A percentile compares a stretch with the other conserved stretches of the same genome.
phyloP scores from a whole-genome alignment of 371 early-diverging fungal species.

The Blastocladiella emersonii region DNA sequence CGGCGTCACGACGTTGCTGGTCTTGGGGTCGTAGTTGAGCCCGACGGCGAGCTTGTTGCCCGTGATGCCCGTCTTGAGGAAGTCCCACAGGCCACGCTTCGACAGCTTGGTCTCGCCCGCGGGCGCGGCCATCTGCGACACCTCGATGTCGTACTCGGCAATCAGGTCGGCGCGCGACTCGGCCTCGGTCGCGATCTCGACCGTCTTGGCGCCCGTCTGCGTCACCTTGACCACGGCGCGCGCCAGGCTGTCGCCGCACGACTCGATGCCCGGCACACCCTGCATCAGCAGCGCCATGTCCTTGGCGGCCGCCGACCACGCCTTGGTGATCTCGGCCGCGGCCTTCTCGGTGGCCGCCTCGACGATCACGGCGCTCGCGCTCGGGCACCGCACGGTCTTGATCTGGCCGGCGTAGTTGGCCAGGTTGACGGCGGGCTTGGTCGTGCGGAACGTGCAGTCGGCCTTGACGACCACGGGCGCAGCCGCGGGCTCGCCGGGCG shows the following conservation, averaged over 20 bases:
- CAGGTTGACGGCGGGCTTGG: neutral
- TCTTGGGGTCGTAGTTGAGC: neutral
- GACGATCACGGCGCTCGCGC: neutral
- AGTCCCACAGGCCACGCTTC: neutral
- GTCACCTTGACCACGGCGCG: neutral
- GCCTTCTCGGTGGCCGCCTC: neutral
- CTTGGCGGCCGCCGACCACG: neutral
- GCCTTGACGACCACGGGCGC: neutral
- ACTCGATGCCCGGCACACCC: neutral
- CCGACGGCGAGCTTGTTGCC: neutral
- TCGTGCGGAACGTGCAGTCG: neutral
- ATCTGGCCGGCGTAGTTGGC: neutral
- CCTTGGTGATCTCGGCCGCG: neutral
- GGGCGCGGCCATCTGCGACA: neutral
- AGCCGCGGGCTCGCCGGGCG: neutral
- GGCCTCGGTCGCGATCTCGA: neutral
- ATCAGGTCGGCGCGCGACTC: neutral
- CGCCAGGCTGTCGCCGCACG: neutral
- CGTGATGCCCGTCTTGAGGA: neutral
- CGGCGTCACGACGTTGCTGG: neutral
- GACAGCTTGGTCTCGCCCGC: neutral
- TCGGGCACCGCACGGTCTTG: neutral
- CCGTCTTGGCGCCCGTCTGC: too few species aligned
- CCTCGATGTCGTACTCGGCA: neutral
- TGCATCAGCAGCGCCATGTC: neutral